Evolutionary conservation across 306 rosid genomes (phyloP).

Genomic region (Medicago ruthenica): DNA sequence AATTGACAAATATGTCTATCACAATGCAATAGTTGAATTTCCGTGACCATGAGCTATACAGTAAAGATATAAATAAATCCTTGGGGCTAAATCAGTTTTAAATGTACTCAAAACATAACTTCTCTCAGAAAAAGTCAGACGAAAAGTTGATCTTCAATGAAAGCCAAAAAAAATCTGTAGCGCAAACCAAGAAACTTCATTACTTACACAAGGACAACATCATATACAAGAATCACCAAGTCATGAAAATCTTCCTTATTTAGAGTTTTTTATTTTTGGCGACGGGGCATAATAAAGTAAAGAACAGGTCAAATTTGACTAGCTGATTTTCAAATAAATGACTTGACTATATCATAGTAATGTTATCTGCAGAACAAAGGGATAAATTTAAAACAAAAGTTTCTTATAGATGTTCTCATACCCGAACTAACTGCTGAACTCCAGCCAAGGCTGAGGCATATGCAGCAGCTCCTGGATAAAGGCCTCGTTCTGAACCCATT

Average conservation of each 20-base stretch:
- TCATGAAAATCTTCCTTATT: neutral
- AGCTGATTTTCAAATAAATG: neutral
- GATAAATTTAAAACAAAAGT: neutral
- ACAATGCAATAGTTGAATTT: neutral
- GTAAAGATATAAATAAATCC: neutral
- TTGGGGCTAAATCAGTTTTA: neutral
- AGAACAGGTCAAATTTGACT: neutral
- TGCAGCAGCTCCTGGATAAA: conserved; percentile 80
- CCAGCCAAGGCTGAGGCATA: conserved; percentile 73
- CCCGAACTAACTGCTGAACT: conserved; percentile 81
- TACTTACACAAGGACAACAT: neutral
- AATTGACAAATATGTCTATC: no score
- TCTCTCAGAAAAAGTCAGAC: neutral
- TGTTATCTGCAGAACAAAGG: neutral
- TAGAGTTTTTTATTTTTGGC: neutral
- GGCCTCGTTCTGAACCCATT: conserved; percentile 74
- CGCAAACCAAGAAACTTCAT: neutral
- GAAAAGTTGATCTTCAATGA: neutral
- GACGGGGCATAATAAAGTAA: neutral
- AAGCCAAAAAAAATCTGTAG: neutral
- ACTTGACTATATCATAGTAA: conserved; percentile 7
- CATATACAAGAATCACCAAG: neutral
- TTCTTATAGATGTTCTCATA: conserved; percentile 34
- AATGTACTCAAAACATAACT: neutral
- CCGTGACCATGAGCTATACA: neutral